phyloP scores from a whole-genome alignment of 2,329 filamentous ascomycete genomes.

The Stagonosporopsis cucurbitacearum region DNA sequence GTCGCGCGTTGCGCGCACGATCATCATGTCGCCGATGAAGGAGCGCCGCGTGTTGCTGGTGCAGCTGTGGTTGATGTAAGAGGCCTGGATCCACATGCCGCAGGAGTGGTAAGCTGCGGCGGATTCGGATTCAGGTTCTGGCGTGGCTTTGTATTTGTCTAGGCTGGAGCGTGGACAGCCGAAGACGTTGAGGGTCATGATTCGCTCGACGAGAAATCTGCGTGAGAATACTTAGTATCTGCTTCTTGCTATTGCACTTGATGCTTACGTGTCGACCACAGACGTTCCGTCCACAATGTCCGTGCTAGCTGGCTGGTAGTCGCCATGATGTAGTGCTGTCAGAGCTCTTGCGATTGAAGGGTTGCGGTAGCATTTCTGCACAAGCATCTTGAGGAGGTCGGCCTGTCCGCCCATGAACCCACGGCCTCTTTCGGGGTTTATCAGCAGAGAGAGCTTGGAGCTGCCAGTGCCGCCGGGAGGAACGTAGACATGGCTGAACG shows the following conservation, averaged over 20 bases:
- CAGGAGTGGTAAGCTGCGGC: conserved; percentile 15
- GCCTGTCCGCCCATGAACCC: conserved; percentile 50
- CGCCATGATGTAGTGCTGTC: conserved; percentile 45
- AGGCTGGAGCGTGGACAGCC: conserved; percentile 39
- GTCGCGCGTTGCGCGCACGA: conserved; percentile 51
- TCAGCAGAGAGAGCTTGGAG: conserved; percentile 38
- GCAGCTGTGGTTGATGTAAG: conserved; percentile 55
- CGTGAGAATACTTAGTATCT: conserved; percentile 34
- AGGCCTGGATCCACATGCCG: conserved; percentile 49
- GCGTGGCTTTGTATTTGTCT: conserved; percentile 13
- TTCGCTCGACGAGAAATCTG: conserved; percentile 55
- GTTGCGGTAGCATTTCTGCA: conserved; percentile 57
- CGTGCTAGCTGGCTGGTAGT: conserved; percentile 45
- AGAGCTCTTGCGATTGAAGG: conserved; percentile 46
- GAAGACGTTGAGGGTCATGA: conserved; percentile 55
- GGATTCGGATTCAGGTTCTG: conserved; percentile 7
- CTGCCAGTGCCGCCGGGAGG: conserved; percentile 19
- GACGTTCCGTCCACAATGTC: conserved; percentile 45
- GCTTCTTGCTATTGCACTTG: not conserved
- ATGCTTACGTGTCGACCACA: conserved; percentile 52
- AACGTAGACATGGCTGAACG: conserved; percentile 54
- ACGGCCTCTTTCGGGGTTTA: conserved; percentile 48
- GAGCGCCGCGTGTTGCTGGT: conserved; percentile 46
- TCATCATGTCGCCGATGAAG: conserved; percentile 49
- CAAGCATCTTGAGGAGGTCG: conserved; percentile 50